These are phyloP conservation scores for Serpula lacrymans DNA, from an alignment of 768 basidiomycete genomes.

Conservation along the genomic window DNA sequence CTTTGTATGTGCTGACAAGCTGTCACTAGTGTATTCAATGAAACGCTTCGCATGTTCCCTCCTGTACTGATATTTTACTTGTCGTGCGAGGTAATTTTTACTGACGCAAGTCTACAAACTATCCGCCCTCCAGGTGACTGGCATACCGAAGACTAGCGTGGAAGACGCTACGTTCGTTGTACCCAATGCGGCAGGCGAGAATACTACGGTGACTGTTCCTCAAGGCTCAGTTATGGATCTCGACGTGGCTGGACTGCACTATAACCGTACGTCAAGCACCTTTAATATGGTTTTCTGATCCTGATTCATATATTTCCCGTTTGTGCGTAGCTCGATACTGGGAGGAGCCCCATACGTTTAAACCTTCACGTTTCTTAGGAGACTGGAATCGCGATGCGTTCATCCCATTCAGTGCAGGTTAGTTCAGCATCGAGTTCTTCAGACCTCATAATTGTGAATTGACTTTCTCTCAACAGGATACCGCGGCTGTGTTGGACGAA, in stretches of 20 bases:
- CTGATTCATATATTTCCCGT: neutral
- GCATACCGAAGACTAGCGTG: too few relatives aligned
- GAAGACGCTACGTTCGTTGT: too few relatives aligned
- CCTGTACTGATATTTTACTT: constrained; percentile 29
- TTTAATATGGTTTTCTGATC: neutral
- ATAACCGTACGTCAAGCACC: constrained; percentile 20
- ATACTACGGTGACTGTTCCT: constrained; percentile 15
- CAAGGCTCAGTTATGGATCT: constrained; percentile 14
- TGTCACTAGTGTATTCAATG: constrained; percentile 42
- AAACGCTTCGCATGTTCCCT: constrained; percentile 46
- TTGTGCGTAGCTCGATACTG: constrained; percentile 29
- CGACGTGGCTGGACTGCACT: constrained; percentile 19
- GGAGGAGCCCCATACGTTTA: constrained; percentile 32
- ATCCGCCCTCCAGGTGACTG: too few relatives aligned
- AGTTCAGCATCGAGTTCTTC: neutral
- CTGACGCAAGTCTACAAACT: too few relatives aligned
- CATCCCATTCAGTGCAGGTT: constrained; percentile 46
- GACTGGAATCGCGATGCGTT: constrained; percentile 56
- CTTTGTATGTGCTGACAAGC: neutral
- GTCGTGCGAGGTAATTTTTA: neutral
- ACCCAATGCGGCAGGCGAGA: constrained; percentile 20
- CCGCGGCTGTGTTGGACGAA: constrained; percentile 42
- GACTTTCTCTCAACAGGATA: constrained; percentile 21
- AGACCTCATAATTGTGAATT: constrained; percentile 3
- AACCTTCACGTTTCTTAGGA: constrained; percentile 42